phyloP scores from a whole-genome alignment of 306 rosid species.

The Cicer arietinum region DNA sequence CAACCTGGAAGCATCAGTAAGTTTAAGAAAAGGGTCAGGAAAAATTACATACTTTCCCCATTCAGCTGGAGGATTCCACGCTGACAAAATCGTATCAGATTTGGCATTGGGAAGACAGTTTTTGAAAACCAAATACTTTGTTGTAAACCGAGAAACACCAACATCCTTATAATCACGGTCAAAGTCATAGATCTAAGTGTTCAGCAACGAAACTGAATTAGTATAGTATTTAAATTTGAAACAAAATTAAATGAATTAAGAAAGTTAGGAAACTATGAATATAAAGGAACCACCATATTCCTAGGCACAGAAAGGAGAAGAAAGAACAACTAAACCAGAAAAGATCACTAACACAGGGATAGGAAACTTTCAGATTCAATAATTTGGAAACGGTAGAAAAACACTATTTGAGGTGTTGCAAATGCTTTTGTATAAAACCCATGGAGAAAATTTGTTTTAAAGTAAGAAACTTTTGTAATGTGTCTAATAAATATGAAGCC shows the following conservation, averaged over 20 bases:
- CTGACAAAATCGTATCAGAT: slow-evolving; percentile 87
- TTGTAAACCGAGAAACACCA: slow-evolving; percentile 85
- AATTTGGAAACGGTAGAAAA: slow-evolving; percentile 15
- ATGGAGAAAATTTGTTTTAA: slow-evolving; percentile 15
- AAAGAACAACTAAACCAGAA: slow-evolving; percentile 29
- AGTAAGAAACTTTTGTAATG: slow-evolving; percentile 4
- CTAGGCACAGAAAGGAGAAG: slow-evolving; percentile 28
- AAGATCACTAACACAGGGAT: not conserved
- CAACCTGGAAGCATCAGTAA: slow-evolving; percentile 40
- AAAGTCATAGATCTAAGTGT: slow-evolving; percentile 77
- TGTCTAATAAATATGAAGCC: not conserved
- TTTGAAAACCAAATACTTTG: slow-evolving; percentile 81
- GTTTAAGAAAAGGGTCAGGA: slow-evolving; percentile 31
- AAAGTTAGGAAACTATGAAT: slow-evolving; percentile 19
- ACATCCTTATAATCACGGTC: slow-evolving; percentile 98
- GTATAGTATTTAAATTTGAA: slow-evolving; percentile 38
- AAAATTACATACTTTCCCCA: slow-evolving; percentile 89
- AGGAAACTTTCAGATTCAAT: slow-evolving; percentile 28
- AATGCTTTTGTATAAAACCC: not conserved
- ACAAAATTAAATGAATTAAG: slow-evolving; percentile 6
- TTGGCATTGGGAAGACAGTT: slow-evolving; percentile 85
- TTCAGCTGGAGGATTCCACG: slow-evolving; percentile 96
- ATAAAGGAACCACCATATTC: slow-evolving; percentile 21
- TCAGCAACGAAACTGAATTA: slow-evolving; percentile 47
- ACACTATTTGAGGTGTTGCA: slow-evolving; percentile 8